Percentiles rank a stretch among this genome's conserved stretches.
phyloP scores from a whole-genome alignment of 768 basidiomycete genomes.

The Suillus bovinus region DNA sequence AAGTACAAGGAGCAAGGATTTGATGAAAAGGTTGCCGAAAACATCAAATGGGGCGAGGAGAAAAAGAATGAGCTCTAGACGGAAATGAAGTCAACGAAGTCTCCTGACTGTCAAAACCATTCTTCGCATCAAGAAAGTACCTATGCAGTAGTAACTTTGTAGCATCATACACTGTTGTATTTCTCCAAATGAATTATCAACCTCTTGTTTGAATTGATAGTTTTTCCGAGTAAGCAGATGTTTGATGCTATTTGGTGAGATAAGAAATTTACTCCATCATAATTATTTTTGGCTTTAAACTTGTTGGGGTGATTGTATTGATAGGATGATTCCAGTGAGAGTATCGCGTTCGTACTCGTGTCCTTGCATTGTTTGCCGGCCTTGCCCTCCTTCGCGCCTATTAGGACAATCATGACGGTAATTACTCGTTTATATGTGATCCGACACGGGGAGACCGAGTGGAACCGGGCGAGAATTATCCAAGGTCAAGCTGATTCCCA shows the following conservation, averaged over 20 bases:
- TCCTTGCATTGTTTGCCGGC: neutral
- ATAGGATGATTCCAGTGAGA: neutral
- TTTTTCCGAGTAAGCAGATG: too few species aligned
- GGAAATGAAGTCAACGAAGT: constrained; percentile 18
- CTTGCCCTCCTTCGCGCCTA: neutral
- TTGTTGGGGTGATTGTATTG: neutral
- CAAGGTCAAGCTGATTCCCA: constrained; percentile 76
- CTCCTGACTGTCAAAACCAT: neutral
- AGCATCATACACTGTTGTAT: neutral
- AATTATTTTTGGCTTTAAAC: neutral
- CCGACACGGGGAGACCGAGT: constrained; percentile 78
- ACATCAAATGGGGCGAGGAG: constrained; percentile 24
- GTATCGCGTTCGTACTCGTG: neutral
- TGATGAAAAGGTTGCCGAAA: constrained; percentile 25
- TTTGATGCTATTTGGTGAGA: constrained; percentile 1
- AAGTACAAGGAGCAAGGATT: constrained; percentile 26
- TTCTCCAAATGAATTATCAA: too few species aligned
- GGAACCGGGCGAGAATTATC: constrained; percentile 60
- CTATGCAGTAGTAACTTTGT: neutral
- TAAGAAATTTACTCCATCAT: neutral
- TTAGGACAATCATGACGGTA: neutral
- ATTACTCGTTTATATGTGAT: constrained; percentile 55
- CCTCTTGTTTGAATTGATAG: too few species aligned
- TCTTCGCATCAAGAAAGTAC: neutral
- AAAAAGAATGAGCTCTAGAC: constrained; percentile 33